Evolutionary conservation across 2,329 filamentous ascomycete species (phyloP), one percentile per base, ranked within the genome.

Genomic region (Pseudopithomyces maydicus): DNA sequence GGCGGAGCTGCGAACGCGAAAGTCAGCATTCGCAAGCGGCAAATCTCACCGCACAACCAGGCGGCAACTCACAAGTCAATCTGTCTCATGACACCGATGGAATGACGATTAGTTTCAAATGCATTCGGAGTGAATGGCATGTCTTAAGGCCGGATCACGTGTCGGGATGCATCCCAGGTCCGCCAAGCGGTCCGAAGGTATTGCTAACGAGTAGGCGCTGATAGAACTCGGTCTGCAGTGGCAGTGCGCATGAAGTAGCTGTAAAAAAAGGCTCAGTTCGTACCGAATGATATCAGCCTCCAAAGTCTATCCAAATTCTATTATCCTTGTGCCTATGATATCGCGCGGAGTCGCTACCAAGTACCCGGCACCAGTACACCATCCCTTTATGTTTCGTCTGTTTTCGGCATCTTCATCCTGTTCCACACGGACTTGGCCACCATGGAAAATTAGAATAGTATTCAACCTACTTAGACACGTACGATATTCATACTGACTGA

Each of bases 341-440:
- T 52, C 57, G 61, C 55, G 63, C 48, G 57, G 52, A 43, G 54
- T 51, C 47, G 50, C 41, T 54, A 55, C 56, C 54, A 38, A 50
- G 29, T 49, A 44, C 42, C 51, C 51, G 52, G 54, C 7, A 38
- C 43, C 17, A 15, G 57, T 56, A 57, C 58, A 55, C 59, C 51
- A 41, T 54, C 47, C 53, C 62, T 57, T 59, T 57, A 42, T 65
- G 64, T 64, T 55, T 61, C 53, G 56, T 54, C 62, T 63, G 61
- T 63, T 66, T 70, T 66, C 67, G 57, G 58, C 46, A 61, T 52
- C 55, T 17, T 20, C 26, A 45, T 47, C 20, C 20, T 44, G 48
- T 47, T 32, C 15, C 29, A 36, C 19, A 17, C 36, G 26, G 45
- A n/a, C 29, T 10, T 38, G 42, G 47, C 51, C 20, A 56, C 32